These are phyloP conservation scores for Pichia sporocuriosa DNA, from an alignment of 805 yeast species.

Conservation along the genomic window DNA sequence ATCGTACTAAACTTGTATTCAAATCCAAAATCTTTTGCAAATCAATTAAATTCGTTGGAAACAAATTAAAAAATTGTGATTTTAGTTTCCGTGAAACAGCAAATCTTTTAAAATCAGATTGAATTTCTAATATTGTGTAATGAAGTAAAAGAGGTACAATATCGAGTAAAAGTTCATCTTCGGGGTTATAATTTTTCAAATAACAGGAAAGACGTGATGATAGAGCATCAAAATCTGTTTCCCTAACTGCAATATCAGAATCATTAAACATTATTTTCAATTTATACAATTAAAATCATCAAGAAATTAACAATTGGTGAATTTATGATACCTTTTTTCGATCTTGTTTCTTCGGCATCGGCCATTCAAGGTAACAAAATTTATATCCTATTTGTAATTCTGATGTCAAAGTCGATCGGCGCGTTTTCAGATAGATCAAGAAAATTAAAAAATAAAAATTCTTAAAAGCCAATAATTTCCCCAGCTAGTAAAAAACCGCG, in stretches of 20 bases:
- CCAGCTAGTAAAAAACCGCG: not conserved
- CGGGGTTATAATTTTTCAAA: constrained; percentile 37
- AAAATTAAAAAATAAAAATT: not conserved
- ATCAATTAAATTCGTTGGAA: not conserved
- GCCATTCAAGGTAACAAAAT: too few relatives aligned
- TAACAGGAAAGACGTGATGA: constrained; percentile 55
- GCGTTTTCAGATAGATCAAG: too few relatives aligned
- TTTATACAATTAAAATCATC: not conserved
- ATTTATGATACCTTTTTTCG: too few relatives aligned
- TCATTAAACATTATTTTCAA: not conserved
- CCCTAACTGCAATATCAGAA: constrained; percentile 20
- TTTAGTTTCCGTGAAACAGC: constrained; percentile 33
- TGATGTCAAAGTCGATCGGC: too few relatives aligned
- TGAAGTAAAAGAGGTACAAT: constrained; percentile 31
- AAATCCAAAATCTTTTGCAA: constrained; percentile 3
- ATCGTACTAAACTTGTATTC: not conserved
- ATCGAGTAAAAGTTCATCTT: constrained; percentile 32
- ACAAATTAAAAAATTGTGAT: constrained; percentile 31
- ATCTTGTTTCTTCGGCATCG: too few relatives aligned
- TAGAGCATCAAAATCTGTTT: constrained; percentile 66
- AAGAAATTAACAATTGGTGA: too few relatives aligned
- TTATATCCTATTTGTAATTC: too few relatives aligned
- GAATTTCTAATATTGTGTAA: constrained; percentile 30
- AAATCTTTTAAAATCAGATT: constrained; percentile 30
- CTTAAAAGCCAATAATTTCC: not conserved